Conservation (phyloP, 768 basidiomycete genomes). For the Butyriboletus loyo region DNA sequence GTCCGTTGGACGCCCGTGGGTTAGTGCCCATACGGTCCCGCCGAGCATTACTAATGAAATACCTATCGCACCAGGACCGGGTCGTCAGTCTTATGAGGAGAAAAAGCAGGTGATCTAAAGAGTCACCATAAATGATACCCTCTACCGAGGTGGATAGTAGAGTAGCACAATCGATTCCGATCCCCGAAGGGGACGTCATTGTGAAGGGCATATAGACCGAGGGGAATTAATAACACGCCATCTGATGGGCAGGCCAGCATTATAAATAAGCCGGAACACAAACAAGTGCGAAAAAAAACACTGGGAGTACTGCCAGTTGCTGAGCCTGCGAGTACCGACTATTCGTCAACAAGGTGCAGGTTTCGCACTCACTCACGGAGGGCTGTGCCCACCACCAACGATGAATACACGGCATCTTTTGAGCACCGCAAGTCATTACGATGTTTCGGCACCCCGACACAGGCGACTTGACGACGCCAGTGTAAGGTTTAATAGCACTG, state of each 20-base stretch:
- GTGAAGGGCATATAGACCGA: not conserved
- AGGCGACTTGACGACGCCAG: constrained; percentile 1
- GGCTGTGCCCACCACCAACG: not conserved
- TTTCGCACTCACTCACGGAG: not conserved
- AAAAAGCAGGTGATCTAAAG: not conserved
- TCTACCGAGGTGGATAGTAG: constrained; percentile 19
- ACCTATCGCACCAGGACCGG: constrained; percentile 1
- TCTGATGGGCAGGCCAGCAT: not conserved
- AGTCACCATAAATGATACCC: constrained; percentile 22
- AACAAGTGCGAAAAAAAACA: not conserved
- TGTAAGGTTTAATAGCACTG: not conserved
- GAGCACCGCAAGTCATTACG: not conserved
- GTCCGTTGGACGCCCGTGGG: constrained; percentile 9
- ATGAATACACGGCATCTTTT: not conserved
- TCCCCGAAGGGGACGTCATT: constrained; percentile 4
- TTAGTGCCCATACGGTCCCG: constrained; percentile 26
- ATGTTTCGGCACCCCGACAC: constrained; percentile 1
- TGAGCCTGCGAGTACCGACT: not conserved
- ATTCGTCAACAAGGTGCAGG: not conserved
- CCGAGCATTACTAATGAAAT: constrained; percentile 21
- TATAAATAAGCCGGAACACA: not conserved
- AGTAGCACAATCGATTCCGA: constrained; percentile 9
- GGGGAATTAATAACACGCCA: not conserved
- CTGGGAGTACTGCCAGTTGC: not conserved
- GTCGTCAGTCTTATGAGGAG: not conserved